Evolutionary conservation across 371 early-diverging fungal species (phyloP), one percentile per base, ranked within the genome.

Genomic region (Rhizopus arrhizus): DNA sequence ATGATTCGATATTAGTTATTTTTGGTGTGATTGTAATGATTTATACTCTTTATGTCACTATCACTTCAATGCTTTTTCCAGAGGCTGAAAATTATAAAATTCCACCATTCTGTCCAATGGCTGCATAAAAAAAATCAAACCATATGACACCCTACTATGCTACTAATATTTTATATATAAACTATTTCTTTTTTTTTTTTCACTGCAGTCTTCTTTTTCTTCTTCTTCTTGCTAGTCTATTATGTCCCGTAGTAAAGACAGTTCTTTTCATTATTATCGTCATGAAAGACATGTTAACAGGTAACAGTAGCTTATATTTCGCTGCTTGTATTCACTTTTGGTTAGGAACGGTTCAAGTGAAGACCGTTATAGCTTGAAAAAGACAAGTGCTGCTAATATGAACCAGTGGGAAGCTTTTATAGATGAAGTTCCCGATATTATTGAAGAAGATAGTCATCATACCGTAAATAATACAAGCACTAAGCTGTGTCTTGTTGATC

Each of bases 11-110:
- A 28, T 48, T 88, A 10, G 70, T 82, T 45, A 51, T 76, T 33
- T 84, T 85, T 77, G 89, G 88, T 7, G 49, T 70, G 15, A 62
- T 74, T 53, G 80, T 85, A 15, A 75, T 85, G 72, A 49, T 71
- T 15, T 75, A 72, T 50, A 75, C 76, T n/a, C 45, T 75, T 1
- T 75, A 75, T 49, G 73, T 75, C 46, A 75, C 70, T 45, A 63
- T 75, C 35, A 54, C 60, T 33, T 72, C 70, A 2, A 69, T 61
- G 41, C 41, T 72, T 13, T 55, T 62, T 28, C 69, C 72, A 36
- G 43, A 61, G 36, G 43, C 62, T 38, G 41, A 63, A 6, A 33
- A 50, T 3, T 36, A 57, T 42, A 34, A 47, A 13, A 28, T 57
- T 28, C 41, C 66, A 13, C 51, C 69, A 2, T 65, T 57, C 7